Evolutionary conservation across 2,329 filamentous ascomycete genomes (phyloP), one percentile per base, ranked within the genome.

Genomic region (Claviceps africana): DNA sequence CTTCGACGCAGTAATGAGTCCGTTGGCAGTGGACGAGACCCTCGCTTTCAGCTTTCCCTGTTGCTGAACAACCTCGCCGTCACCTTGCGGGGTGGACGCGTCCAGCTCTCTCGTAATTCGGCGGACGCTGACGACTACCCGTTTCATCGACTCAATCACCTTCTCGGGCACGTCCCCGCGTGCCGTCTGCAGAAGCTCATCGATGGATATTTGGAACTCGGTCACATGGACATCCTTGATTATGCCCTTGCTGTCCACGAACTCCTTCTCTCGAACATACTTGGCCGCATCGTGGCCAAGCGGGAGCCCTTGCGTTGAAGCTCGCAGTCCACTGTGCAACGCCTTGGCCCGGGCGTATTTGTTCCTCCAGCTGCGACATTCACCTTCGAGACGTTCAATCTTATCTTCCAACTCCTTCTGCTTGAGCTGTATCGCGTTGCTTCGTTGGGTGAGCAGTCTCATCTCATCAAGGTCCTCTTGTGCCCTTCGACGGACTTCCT

Each of bases 191-290:
- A 98, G 75, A 40, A 97, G 76, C 61, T 97, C 91, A 63, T 98
- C 91, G 55, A 98, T 86, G 22, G 89, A 81, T 55, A 97, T 84
- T 67, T 98, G 93, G 72, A 95, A 97, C 62, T 88, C 90, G 49
- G 91, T 96, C 58, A 98, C 82, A 64, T 96, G 86, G 13, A 96
- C 79, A 67, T 96, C 93, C 68, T 87, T 90, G 60, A 98, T 82
- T 22, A 93, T 67, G 6, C 93, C 93, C 54, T 82, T 78, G 13
- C 83, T 78, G 39, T 85, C 77, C 22, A 79, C 77, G 57, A 93
- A 83, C 28, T 76, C 80, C 61, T 78, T 78, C 50, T 87, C 82
- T 49, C 79, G 78, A 42, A 82, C 69, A 56, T 82, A 79, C 57
- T 77, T 79, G 48, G 78, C 79, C n/a, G 83, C 82, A 58, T 91